Percentiles rank a stretch among this genome's conserved stretches.
Evolutionary conservation across 1,284 basidiomycete species (phyloP).

Genomic region (Tilletia setariae): DNA sequence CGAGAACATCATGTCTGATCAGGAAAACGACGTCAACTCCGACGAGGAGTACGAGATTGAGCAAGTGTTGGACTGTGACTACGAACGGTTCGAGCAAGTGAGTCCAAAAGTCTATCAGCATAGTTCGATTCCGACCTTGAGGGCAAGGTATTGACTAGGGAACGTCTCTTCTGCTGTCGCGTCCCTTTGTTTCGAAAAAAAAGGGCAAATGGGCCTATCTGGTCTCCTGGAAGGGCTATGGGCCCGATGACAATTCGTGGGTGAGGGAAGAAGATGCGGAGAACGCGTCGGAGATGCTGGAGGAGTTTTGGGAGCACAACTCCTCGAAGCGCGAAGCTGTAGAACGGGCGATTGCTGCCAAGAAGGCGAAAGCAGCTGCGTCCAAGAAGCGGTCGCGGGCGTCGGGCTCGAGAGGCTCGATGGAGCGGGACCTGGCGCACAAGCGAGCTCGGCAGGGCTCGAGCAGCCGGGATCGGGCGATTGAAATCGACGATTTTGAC

Average conservation of each 20-base stretch:
- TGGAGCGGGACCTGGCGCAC: background rate
- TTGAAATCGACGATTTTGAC: conserved; percentile 8
- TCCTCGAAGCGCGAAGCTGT: conserved; percentile 18
- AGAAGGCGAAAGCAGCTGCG: conserved; percentile 23
- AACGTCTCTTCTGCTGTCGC: background rate
- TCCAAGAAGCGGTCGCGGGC: conserved; percentile 17
- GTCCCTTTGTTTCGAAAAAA: background rate
- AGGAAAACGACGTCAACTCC: background rate
- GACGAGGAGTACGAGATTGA: conserved; percentile 15
- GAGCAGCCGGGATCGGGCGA: background rate
- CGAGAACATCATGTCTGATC: background rate
- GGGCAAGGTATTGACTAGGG: no score
- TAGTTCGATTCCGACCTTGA: background rate
- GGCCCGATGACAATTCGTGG: conserved; percentile 34
- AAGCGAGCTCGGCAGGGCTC: background rate
- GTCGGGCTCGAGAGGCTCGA: conserved; percentile 2
- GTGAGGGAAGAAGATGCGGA: conserved; percentile 37
- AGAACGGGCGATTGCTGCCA: conserved; percentile 22
- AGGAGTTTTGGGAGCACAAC: conserved; percentile 28
- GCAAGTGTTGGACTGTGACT: conserved; percentile 11
- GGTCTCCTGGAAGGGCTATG: conserved; percentile 44
- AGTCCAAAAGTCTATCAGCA: background rate
- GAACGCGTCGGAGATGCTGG: conserved; percentile 34
- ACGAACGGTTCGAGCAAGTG: conserved; percentile 1
- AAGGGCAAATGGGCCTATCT: conserved; percentile 36